Percentiles rank a stretch among this genome's conserved stretches.
These are phyloP conservation scores for Botryotinia narcissicola DNA, from an alignment of 2,329 filamentous ascomycete genomes.

Conservation along the genomic window DNA sequence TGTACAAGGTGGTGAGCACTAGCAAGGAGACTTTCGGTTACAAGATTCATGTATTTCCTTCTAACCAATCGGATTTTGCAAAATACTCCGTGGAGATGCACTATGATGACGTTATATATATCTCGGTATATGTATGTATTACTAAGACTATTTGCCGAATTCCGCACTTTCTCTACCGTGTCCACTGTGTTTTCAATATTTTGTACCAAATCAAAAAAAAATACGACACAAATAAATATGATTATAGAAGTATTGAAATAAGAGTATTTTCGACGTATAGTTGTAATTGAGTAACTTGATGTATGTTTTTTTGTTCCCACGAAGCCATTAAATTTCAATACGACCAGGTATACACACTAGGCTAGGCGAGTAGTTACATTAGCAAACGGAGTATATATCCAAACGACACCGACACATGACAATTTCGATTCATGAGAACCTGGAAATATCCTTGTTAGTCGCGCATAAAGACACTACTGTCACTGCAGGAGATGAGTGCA, in stretches of 20 bases:
- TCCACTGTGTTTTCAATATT: background rate
- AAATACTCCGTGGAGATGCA: background rate
- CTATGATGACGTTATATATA: too few species aligned
- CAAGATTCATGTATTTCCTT: background rate
- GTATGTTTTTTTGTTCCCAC: too few species aligned
- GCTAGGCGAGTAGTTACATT: too few species aligned
- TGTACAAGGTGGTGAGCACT: background rate
- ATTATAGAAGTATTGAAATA: too few species aligned
- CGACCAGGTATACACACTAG: too few species aligned
- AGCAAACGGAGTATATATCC: background rate
- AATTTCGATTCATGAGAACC: background rate
- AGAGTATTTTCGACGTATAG: too few species aligned
- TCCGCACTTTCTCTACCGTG: too few species aligned
- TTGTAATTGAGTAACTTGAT: too few species aligned
- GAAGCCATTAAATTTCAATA: too few species aligned
- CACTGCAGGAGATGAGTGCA: background rate
- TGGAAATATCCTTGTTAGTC: background rate
- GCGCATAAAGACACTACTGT: background rate
- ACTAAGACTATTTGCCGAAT: too few species aligned
- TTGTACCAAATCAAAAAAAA: background rate
- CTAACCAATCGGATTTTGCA: background rate
- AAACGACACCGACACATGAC: background rate
- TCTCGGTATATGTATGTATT: too few species aligned
- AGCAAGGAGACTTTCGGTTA: background rate
- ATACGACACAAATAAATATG: background rate